Conservation (phyloP, 352 stramenopile genomes). For the Globisporangium lucens region DNA sequence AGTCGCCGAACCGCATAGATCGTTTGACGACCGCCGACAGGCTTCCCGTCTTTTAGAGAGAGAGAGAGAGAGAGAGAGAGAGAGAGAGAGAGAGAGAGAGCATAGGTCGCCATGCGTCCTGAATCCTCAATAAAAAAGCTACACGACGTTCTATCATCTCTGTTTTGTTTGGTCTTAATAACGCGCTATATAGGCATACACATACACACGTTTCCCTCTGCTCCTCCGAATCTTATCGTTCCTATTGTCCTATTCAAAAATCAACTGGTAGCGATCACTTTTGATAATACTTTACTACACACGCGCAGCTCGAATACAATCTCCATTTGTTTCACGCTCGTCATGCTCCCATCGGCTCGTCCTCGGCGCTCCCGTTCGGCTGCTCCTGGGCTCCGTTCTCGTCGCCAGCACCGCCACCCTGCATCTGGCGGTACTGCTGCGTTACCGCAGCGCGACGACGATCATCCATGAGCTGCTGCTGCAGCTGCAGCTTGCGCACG, state of each 20-base stretch:
- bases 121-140: constrained; percentile 1
- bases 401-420: constrained; percentile 26
- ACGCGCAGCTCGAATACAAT: background rate
- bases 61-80: constrained; percentile 12
- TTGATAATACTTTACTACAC: constrained; percentile 18
- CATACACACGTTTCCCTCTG: constrained; percentile 6
- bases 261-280: too few species aligned
- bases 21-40: background rate
- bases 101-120: constrained; percentile 2
- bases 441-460: constrained; percentile 88
- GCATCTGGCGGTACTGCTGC: constrained; percentile 84
- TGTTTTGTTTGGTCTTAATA: constrained; percentile 1
- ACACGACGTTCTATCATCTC: constrained; percentile 11
- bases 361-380: constrained; percentile 22
- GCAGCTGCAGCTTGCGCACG: constrained; percentile 93
- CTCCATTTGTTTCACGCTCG: background rate
- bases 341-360: constrained; percentile 27
- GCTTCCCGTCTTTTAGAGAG: constrained; percentile 9
- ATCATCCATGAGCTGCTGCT: constrained; percentile 98
- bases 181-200: constrained; percentile 15
- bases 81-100: constrained; percentile 15
- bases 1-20: constrained; percentile 46
- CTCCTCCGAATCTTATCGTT: background rate
- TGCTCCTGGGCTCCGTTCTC: constrained; percentile 8
- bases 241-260: constrained; percentile 11